A percentile compares a stretch with the other conserved stretches of the same genome.
phyloP scores from a whole-genome alignment of 2,329 filamentous ascomycete genomes.

The Pleomassaria siparia region DNA sequence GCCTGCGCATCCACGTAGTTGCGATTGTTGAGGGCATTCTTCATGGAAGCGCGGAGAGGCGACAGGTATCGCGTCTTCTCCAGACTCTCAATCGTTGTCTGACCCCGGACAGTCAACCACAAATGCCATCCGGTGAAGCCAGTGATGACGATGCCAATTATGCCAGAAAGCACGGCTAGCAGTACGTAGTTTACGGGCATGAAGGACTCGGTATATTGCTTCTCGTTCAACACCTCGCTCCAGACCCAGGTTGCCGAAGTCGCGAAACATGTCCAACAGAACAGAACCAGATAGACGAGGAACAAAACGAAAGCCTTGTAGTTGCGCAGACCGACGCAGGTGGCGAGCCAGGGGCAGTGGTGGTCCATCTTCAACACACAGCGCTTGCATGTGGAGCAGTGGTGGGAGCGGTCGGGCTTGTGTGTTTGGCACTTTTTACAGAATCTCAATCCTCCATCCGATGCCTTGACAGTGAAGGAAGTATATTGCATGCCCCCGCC shows the following conservation, averaged over 20 bases:
- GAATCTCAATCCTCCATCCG: conserved; percentile 78
- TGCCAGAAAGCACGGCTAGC: conserved; percentile 80
- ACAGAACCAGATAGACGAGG: conserved; percentile 82
- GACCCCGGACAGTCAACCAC: conserved; percentile 72
- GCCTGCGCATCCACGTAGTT: conserved; percentile 47
- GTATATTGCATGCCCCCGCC: conserved; percentile 58
- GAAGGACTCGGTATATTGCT: conserved; percentile 70
- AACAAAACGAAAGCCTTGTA: conserved; percentile 96
- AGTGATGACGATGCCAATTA: conserved; percentile 85
- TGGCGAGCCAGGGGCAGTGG: conserved; percentile 97
- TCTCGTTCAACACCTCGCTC: conserved; percentile 73
- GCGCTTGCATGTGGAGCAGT: conserved; percentile 91
- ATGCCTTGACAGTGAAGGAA: conserved; percentile 85
- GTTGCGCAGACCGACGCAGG: conserved; percentile 89
- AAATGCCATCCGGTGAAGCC: conserved; percentile 94
- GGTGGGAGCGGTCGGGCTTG: conserved; percentile 94
- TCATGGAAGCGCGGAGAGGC: conserved; percentile 71
- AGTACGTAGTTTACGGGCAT: conserved; percentile 91
- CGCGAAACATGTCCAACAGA: conserved; percentile 80
- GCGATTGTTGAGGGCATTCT: conserved; percentile 58
- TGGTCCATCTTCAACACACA: conserved; percentile 99
- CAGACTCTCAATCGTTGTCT: conserved; percentile 94
- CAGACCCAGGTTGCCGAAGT: conserved; percentile 81
- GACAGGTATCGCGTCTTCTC: conserved; percentile 95
- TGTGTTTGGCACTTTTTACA: conserved; percentile 97